Conservation (phyloP, 2,329 filamentous ascomycete species). For the Ophiocordyceps camponoti-floridani region DNA sequence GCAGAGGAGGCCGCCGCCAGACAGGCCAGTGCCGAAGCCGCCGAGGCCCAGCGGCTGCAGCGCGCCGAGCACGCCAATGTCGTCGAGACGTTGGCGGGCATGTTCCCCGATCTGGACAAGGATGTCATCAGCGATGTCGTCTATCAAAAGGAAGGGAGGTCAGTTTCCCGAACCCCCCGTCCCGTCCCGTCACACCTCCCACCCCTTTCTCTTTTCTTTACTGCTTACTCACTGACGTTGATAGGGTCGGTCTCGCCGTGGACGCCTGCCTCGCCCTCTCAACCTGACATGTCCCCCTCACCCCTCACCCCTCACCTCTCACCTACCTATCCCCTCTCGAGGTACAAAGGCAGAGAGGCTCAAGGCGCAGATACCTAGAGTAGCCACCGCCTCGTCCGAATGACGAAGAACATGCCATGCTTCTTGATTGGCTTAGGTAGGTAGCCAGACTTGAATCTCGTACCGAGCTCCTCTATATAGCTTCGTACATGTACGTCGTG, state of each 20-base stretch:
- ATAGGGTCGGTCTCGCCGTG: slow-evolving; percentile 65
- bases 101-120: slow-evolving; percentile 90
- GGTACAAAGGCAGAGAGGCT: too few relatives aligned
- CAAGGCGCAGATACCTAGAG: too few relatives aligned
- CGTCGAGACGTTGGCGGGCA: slow-evolving; percentile 82
- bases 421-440: too few relatives aligned
- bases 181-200: not conserved
- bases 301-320: not conserved
- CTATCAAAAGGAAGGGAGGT: slow-evolving; percentile 86
- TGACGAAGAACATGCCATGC: too few relatives aligned
- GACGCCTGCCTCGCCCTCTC: slow-evolving; percentile 66
- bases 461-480: not conserved
- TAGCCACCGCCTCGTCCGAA: too few relatives aligned
- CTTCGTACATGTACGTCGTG: not conserved
- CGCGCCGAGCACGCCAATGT: slow-evolving; percentile 75
- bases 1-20: slow-evolving; percentile 78
- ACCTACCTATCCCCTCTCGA: not conserved
- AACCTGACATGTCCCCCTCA: slow-evolving; percentile 11
- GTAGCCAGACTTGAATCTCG: too few relatives aligned
- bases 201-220: not conserved
- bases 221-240: not conserved
- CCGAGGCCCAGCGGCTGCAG: slow-evolving; percentile 70
- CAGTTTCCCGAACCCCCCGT: slow-evolving; percentile 18
- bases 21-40: slow-evolving; percentile 78
- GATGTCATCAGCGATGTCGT: slow-evolving; percentile 97